These are phyloP conservation scores for Solanum corneliomulleri DNA, from an alignment of 257 asterid species.

Conservation along the genomic window DNA sequence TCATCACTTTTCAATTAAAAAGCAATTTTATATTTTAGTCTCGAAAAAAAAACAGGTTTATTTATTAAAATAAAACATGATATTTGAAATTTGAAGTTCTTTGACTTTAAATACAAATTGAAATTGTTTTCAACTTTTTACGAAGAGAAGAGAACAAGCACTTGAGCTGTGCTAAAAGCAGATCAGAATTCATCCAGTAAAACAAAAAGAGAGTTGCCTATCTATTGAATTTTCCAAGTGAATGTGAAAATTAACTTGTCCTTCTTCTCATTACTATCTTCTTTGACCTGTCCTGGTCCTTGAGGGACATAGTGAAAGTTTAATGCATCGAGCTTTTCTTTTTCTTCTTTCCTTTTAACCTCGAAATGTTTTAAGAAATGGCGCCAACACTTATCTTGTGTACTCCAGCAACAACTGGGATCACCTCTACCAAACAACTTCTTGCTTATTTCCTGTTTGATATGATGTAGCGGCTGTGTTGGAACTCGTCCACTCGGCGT, in stretches of 20 bases:
- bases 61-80: too few species aligned
- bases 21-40: too few species aligned
- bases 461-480: not conserved
- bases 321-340: not conserved
- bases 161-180: not conserved
- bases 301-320: not conserved
- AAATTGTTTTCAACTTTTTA: too few species aligned
- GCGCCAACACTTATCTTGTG: not conserved
- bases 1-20: too few species aligned
- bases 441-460: not conserved
- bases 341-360: not conserved
- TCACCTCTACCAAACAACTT: not conserved
- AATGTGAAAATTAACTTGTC: not conserved
- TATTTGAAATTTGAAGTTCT: too few species aligned
- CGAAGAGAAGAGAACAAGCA: too few species aligned
- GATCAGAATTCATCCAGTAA: not conserved
- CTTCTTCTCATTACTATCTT: not conserved
- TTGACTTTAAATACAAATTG: too few species aligned
- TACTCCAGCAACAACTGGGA: not conserved
- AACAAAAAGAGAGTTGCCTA: not conserved
- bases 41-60: too few species aligned
- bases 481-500: not conserved
- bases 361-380: not conserved
- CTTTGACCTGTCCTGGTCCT: fast-evolving
- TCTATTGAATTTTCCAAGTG: not conserved